These are phyloP conservation scores for Silene coronaria DNA, from an alignment of 179 eudicot species.

Conservation along the genomic window DNA sequence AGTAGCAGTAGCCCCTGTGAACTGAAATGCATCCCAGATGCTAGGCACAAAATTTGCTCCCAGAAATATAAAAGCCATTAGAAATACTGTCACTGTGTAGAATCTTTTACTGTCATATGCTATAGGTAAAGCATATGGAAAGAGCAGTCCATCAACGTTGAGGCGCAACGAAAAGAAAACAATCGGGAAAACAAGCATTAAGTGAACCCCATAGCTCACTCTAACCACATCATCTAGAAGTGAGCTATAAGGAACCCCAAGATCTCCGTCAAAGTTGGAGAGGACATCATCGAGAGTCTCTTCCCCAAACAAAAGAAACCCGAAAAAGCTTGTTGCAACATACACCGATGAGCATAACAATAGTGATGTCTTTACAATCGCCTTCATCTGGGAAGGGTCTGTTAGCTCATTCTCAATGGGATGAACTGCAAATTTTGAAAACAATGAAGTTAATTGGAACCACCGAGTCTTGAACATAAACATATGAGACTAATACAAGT, in stretches of 20 bases:
- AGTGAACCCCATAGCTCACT: conserved; percentile 66
- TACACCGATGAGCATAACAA: conserved; percentile 54
- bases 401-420: conserved; percentile 72
- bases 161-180: conserved; percentile 76
- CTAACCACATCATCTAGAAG: conserved; percentile 62
- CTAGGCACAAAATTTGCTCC: conserved; percentile 80
- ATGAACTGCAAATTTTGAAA: conserved; percentile 47
- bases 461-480: background rate
- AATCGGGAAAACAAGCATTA: conserved; percentile 84
- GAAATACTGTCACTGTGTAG: conserved; percentile 41
- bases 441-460: background rate
- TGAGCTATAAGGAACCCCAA: conserved; percentile 66
- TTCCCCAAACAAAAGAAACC: conserved; percentile 65
- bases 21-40: conserved; percentile 87
- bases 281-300: conserved; percentile 67
- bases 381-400: conserved; percentile 65
- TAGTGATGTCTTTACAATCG: conserved; percentile 60
- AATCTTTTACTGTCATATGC: conserved; percentile 54
- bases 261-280: conserved; percentile 75
- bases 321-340: conserved; percentile 73
- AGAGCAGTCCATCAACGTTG: conserved; percentile 64
- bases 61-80: conserved; percentile 54
- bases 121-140: conserved; percentile 56
- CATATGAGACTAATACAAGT: background rate
- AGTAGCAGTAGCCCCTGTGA: conserved; percentile 58